Percentiles rank a stretch among this genome's conserved stretches.
Evolutionary conservation across 108 stramenopile species (phyloP).

Genomic region (Nitzschia inconspicua): DNA sequence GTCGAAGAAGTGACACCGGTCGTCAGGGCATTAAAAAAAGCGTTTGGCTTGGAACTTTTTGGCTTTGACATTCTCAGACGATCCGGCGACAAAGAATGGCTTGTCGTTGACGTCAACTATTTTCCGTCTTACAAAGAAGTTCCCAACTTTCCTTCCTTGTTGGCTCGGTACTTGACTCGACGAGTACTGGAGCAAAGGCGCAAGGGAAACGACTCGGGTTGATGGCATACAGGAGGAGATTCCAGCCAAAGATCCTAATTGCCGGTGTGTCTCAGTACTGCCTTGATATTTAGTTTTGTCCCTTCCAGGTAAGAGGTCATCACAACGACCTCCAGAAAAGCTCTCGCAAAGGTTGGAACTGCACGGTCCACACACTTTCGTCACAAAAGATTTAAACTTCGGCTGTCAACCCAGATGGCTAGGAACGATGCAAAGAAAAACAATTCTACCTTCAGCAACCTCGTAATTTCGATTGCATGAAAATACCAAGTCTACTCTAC

Average conservation of each 20-base stretch:
- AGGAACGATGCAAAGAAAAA: no score
- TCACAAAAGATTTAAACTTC: no score
- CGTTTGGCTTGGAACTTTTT: constrained; percentile 82
- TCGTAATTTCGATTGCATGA: no score
- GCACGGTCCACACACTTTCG: no score
- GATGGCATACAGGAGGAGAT: no score
- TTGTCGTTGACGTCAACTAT: constrained; percentile 87
- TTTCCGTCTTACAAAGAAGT: constrained; percentile 91
- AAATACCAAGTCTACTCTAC: no score
- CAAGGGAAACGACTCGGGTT: constrained; percentile 5
- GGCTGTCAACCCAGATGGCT: no score
- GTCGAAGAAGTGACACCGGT: constrained; percentile 71
- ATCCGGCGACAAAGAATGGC: constrained; percentile 17
- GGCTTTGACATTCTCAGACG: constrained; percentile 82
- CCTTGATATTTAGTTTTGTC: not conserved
- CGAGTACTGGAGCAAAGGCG: constrained; percentile 37
- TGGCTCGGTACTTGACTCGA: constrained; percentile 76
- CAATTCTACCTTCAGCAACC: no score
- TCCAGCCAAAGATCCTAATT: not conserved
- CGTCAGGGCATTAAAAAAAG: constrained; percentile 56
- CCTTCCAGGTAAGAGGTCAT: no score
- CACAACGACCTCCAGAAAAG: no score
- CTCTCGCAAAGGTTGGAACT: no score
- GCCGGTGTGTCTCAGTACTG: not conserved
- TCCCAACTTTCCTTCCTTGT: constrained; percentile 67